phyloP scores from a whole-genome alignment of 2,329 filamentous ascomycete genomes.

The Aureobasidium sp. region DNA sequence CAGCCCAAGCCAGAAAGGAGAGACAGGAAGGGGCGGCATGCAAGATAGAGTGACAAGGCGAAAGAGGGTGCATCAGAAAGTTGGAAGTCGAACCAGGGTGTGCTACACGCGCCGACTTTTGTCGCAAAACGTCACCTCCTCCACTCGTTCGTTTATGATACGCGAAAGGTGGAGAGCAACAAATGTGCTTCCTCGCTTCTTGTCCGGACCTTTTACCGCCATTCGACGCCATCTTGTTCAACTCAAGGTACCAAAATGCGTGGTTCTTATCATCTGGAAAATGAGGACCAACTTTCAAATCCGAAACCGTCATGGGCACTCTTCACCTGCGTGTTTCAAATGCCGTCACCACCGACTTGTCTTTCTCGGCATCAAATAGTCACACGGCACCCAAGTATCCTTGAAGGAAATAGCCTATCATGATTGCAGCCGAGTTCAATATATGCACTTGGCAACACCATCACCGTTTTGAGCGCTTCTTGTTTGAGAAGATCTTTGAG shows the following conservation, averaged over 20 bases:
- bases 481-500: background rate
- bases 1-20: background rate
- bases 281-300: too few relatives aligned
- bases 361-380: background rate
- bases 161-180: background rate
- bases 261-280: too few relatives aligned
- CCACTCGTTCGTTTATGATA: background rate
- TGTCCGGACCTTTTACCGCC: too few relatives aligned
- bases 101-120: background rate
- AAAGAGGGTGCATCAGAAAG: background rate
- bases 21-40: background rate
- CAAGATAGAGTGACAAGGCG: background rate
- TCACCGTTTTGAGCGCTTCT: background rate
- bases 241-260: too few relatives aligned
- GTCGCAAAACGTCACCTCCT: background rate
- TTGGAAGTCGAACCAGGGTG: constrained; percentile 2
- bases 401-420: constrained; percentile 1
- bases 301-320: background rate
- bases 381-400: background rate
- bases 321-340: background rate
- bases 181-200: background rate
- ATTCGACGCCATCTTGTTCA: too few relatives aligned
- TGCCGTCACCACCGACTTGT: background rate
- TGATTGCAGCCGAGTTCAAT: background rate
- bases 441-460: background rate